These are phyloP conservation scores for Pseudocercospora vitis DNA, from an alignment of 2,329 filamentous ascomycete species.

Conservation along the genomic window DNA sequence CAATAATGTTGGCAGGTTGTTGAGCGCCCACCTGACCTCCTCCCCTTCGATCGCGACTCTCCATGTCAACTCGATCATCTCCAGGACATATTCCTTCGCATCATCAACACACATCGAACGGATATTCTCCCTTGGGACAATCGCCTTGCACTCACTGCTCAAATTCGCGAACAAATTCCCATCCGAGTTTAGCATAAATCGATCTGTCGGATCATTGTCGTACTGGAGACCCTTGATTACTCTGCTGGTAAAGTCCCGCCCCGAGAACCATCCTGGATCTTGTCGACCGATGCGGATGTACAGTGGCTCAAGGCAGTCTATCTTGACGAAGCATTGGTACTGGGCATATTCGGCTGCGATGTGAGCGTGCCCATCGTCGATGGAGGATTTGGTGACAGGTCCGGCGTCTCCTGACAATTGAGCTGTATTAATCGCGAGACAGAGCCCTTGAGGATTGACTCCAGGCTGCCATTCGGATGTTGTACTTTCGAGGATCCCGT, in stretches of 20 bases:
- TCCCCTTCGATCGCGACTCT: background rate
- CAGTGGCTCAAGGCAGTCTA: background rate
- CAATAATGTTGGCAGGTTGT: too few species aligned
- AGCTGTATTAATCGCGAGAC: background rate
- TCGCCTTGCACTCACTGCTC: too few species aligned
- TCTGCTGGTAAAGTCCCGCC: background rate
- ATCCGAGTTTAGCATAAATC: background rate
- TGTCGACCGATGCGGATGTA: background rate
- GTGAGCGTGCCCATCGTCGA: background rate
- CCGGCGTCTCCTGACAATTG: background rate
- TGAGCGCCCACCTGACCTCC: background rate
- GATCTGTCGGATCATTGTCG: background rate
- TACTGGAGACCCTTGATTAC: background rate
- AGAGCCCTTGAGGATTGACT: background rate
- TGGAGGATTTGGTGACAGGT: background rate
- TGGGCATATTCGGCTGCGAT: background rate
- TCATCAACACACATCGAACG: background rate
- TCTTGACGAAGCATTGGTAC: background rate
- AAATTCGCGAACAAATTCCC: too few species aligned
- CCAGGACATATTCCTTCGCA: background rate
- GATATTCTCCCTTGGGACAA: background rate
- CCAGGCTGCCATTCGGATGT: background rate
- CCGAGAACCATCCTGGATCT: background rate
- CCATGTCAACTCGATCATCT: constrained; percentile 5
- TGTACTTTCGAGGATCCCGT: too few species aligned